phyloP scores from a whole-genome alignment of 116 monocot species.

The Trichopus zeylanicus region DNA sequence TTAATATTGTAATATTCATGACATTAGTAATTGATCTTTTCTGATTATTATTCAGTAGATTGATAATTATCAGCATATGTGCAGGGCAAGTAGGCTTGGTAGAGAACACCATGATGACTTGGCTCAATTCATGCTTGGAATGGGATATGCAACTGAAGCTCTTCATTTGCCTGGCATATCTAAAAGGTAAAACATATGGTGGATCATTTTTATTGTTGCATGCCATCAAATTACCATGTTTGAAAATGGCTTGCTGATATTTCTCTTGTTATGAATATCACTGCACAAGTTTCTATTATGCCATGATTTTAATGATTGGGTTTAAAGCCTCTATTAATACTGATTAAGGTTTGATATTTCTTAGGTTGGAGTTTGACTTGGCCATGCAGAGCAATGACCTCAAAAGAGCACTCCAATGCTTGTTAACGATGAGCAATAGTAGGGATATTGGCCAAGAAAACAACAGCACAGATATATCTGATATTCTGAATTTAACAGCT shows the following conservation, averaged over 20 bases:
- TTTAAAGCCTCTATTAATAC: neutral
- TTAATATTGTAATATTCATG: neutral
- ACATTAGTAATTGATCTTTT: neutral
- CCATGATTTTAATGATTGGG: neutral
- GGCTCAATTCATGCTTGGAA: slow-evolving; percentile 98
- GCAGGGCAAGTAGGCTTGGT: slow-evolving; percentile 92
- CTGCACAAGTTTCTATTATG: neutral
- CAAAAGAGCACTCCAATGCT: slow-evolving; percentile 91
- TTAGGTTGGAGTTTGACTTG: slow-evolving; percentile 96
- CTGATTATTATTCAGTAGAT: neutral
- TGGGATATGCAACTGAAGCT: slow-evolving; percentile 99
- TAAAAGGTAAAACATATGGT: slow-evolving; percentile 52
- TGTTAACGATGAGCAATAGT: slow-evolving; percentile 97
- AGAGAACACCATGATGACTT: slow-evolving; percentile 98
- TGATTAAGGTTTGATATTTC: slow-evolving; percentile 1
- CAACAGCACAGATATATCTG: slow-evolving; percentile 55
- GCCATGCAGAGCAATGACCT: slow-evolving; percentile 97
- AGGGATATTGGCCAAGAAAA: slow-evolving; percentile 79
- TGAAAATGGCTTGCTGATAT: neutral
- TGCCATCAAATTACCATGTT: neutral
- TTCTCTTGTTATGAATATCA: neutral
- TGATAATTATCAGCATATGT: neutral
- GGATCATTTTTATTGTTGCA: neutral
- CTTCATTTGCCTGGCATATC: slow-evolving; percentile 99
- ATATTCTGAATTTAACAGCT: slow-evolving; percentile 78